Evolutionary conservation across 2,329 filamentous ascomycete genomes (phyloP), one percentile per base, ranked within the genome.

Genomic region (Penicillium decumbens): DNA sequence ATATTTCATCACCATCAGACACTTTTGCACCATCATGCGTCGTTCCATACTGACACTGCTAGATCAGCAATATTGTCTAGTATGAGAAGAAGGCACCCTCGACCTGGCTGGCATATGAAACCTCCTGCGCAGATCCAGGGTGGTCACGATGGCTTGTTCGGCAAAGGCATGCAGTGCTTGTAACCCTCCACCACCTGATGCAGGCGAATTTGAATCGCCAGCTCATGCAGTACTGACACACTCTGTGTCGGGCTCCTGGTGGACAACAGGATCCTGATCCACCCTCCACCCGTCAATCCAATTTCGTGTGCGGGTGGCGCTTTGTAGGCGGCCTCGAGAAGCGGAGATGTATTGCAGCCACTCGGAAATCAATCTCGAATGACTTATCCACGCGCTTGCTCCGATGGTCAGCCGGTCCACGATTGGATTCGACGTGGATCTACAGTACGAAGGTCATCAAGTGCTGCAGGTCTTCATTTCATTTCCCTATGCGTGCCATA

Each of bases 111-210:
- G 71, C 71, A 47, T 75, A 75, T 2, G 69, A 69, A 15, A 75
- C 69, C 15, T 63, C 60, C 53, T 74, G 66, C 3, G 70, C 65
- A 1, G 67, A 1, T 71, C 61, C 0, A 75, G 49, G 28, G 75
- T 75, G 2, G 51, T 59, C 1, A 59, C 50, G 13, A 75, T 65
- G 25, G 64, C 64, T 25, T 57, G 54, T 13, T 62, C 59, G 3
- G 73, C 70, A 27, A 63, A 65, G 3, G 64, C 57, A 38, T 74
- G 65, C 8, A 58, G 47, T 8, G 70, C 23, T 68, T 65, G 51
- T 75, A 75, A 1, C 72, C 72, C 40, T 75, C 68, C 9, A 72
- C 67, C 27, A 75, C 68, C 50, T 75, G 71, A 54, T 75, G 70
- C 15, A 75, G 63, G 7, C 72, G 65, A 15, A 75, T 60, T 7